These are phyloP conservation scores for Quercus suber DNA, from an alignment of 306 rosid species.

Conservation along the genomic window DNA sequence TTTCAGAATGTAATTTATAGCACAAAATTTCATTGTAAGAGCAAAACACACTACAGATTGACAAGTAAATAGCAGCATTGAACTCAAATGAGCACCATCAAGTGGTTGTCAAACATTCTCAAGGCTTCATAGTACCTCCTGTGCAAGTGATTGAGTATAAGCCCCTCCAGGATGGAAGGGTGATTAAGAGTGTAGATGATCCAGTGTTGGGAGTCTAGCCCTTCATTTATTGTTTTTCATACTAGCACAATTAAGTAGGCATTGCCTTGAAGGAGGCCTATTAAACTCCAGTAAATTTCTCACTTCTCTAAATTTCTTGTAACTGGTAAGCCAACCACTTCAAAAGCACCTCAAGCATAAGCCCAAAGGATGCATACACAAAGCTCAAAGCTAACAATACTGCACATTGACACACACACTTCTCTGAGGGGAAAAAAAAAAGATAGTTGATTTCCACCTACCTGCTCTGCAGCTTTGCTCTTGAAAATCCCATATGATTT, in stretches of 20 bases:
- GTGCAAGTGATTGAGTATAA: neutral
- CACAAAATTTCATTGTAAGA: neutral
- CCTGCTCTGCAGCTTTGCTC: constrained; percentile 82
- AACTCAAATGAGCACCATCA: neutral
- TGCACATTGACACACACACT: too few species aligned
- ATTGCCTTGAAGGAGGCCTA: neutral
- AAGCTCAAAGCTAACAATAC: neutral
- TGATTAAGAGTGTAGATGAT: neutral
- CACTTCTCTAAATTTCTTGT: neutral
- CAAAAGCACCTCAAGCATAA: neutral
- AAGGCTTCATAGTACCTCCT: neutral
- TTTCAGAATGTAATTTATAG: neutral
- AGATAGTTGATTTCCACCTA: constrained; percentile 29
- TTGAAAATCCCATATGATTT: constrained; percentile 71
- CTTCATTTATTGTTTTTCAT: too few species aligned
- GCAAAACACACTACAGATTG: neutral
- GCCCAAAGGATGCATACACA: neutral
- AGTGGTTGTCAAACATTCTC: neutral
- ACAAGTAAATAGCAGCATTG: neutral
- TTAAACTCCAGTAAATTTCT: neutral
- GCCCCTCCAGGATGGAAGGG: neutral
- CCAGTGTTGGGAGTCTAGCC: too few species aligned
- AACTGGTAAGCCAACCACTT: neutral
- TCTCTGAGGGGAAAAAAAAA: neutral
- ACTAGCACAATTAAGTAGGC: neutral